Conservation (phyloP, 495 filamentous ascomycete genomes). For the Aspergillus asperescens region DNA sequence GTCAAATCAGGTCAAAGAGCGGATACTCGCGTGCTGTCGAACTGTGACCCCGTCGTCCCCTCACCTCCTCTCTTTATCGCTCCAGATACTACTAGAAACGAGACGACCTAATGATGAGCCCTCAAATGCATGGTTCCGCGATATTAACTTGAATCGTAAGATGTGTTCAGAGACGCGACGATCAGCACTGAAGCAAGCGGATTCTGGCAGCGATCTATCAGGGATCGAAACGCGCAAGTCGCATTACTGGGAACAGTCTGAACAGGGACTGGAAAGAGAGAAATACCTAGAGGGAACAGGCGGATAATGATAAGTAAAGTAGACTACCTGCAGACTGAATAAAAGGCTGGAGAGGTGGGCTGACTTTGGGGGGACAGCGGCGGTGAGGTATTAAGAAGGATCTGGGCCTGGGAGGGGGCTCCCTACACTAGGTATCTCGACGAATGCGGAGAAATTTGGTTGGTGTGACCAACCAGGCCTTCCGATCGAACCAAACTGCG, state of each 20-base stretch:
- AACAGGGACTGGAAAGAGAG: neutral
- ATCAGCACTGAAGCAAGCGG: neutral
- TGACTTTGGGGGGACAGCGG: neutral
- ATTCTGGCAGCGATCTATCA: neutral
- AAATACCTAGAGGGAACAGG: neutral
- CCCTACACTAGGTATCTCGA: constrained; percentile 3
- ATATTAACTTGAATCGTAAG: neutral
- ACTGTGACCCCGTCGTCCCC: constrained; percentile 2
- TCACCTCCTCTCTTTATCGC: neutral
- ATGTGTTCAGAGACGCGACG: neutral
- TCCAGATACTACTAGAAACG: constrained; percentile 6
- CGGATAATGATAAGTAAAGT: neutral
- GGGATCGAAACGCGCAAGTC: neutral
- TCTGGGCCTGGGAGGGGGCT: neutral
- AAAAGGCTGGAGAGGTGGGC: constrained; percentile 5
- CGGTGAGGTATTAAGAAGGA: neutral
- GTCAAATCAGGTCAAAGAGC: constrained; percentile 5
- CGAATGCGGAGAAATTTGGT: constrained; percentile 20
- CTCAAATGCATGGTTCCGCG: constrained; percentile 15
- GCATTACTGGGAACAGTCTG: neutral
- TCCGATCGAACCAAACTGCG: neutral
- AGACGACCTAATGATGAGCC: constrained; percentile 4
- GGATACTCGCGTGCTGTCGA: constrained; percentile 25
- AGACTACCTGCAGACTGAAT: neutral
- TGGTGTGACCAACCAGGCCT: constrained; percentile 10